These are phyloP conservation scores for Erodium texanum DNA, from an alignment of 441 rosid species.

Conservation along the genomic window DNA sequence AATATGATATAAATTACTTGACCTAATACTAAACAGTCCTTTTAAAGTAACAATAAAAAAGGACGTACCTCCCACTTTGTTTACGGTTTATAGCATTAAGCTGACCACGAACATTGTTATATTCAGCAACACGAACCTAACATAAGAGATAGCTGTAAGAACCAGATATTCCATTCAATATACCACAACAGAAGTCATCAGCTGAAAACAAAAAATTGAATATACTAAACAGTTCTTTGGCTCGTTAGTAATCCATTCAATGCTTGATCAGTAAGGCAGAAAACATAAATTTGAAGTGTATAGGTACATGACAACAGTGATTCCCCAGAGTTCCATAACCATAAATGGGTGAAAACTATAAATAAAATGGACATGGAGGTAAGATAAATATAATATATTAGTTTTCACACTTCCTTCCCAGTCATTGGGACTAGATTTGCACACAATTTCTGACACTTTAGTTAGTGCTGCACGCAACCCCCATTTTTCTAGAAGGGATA, in stretches of 20 bases:
- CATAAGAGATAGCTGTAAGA: constrained; percentile 17
- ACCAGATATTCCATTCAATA: background rate
- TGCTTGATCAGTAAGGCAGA: too few species aligned
- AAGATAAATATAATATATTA: too few species aligned
- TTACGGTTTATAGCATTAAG: constrained; percentile 89
- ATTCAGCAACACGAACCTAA: constrained; percentile 93
- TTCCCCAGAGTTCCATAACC: background rate
- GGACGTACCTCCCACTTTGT: constrained; percentile 85
- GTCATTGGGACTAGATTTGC: background rate
- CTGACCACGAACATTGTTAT: constrained; percentile 86
- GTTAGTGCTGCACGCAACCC: background rate
- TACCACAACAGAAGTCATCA: constrained; percentile 2
- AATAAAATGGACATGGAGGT: background rate
- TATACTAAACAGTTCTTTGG: too few species aligned
- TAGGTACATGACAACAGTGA: too few species aligned
- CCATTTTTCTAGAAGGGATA: background rate
- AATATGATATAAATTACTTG: background rate
- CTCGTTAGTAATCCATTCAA: too few species aligned
- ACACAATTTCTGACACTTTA: background rate
- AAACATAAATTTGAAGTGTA: too few species aligned
- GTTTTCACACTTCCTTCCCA: background rate
- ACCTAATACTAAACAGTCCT: background rate
- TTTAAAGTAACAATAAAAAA: too few species aligned
- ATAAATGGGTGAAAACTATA: too few species aligned
- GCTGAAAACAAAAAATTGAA: too few species aligned